Percentiles rank a stretch among this genome's conserved stretches.
Conservation (phyloP, 345 rosid species). For the Melaleuca quinquenervia region DNA sequence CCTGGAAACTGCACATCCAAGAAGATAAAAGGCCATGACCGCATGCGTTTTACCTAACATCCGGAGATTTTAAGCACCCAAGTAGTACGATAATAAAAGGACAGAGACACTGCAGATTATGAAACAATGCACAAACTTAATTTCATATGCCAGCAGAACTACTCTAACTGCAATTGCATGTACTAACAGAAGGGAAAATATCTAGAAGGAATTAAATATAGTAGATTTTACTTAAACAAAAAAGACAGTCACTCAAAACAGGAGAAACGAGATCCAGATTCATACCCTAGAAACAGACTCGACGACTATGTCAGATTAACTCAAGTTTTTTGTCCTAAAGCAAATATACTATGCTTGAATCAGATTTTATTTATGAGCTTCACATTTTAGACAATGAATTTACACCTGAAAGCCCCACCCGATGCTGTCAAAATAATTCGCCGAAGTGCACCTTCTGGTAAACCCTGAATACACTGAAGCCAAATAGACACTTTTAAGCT, state of each 20-base stretch:
- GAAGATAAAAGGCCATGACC: background rate
- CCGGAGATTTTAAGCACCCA: background rate
- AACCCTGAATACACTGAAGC: constrained; percentile 91
- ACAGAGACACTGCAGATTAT: background rate
- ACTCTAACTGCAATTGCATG: background rate
- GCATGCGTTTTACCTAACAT: background rate
- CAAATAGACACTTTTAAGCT: constrained; percentile 2
- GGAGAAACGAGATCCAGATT: background rate
- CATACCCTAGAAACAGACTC: background rate
- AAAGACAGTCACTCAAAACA: background rate
- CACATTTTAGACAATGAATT: constrained; percentile 1
- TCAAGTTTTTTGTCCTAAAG: background rate
- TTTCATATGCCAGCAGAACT: background rate
- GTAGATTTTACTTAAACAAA: background rate
- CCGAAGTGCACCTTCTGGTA: constrained; percentile 79
- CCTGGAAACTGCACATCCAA: background rate
- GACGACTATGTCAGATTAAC: background rate
- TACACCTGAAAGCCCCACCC: constrained; percentile 97
- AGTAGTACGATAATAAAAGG: background rate
- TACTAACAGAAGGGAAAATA: background rate
- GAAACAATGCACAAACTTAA: background rate
- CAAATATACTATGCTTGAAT: background rate
- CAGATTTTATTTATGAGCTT: background rate
- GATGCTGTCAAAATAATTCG: constrained; percentile 89
- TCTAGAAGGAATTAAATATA: background rate